phyloP scores from a whole-genome alignment of 345 rosid genomes.

The Citrus inodora region DNA sequence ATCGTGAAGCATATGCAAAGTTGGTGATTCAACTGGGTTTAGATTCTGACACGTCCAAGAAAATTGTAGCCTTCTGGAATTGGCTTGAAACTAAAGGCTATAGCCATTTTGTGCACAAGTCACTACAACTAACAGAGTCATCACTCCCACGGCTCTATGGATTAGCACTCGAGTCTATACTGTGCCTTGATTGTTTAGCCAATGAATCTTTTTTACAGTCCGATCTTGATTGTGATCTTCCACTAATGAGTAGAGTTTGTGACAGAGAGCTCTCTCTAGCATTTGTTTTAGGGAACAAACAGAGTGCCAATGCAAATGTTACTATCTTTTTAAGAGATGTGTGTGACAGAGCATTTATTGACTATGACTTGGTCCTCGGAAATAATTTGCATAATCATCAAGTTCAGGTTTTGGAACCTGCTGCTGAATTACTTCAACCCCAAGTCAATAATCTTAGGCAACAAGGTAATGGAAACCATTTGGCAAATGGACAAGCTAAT shows the following conservation, averaged over 20 bases:
- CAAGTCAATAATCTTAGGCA: neutral
- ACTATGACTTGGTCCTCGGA: conserved; percentile 1
- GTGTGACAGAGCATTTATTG: neutral
- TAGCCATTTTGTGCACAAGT: conserved; percentile 7
- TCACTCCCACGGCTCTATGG: neutral
- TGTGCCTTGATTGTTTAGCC: conserved; percentile 8
- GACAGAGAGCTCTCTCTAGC: neutral
- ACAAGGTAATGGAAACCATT: neutral
- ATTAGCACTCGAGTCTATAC: conserved; percentile 6
- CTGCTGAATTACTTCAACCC: neutral
- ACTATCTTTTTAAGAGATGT: neutral
- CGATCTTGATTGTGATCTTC: neutral
- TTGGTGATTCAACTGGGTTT: neutral
- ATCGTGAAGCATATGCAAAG: conserved; percentile 18
- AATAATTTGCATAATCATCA: neutral
- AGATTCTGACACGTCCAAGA: neutral
- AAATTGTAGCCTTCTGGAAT: conserved; percentile 32
- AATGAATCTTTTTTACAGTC: neutral
- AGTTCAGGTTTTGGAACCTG: neutral
- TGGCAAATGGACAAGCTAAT: neutral
- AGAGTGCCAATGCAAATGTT: neutral
- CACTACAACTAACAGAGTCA: neutral
- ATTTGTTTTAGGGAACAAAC: neutral
- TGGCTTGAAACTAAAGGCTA: conserved; percentile 27
- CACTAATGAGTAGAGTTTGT: conserved; percentile 7